Evolutionary conservation across 1,284 basidiomycete genomes (phyloP).

Genomic region (Ceratobasidium sp.): DNA sequence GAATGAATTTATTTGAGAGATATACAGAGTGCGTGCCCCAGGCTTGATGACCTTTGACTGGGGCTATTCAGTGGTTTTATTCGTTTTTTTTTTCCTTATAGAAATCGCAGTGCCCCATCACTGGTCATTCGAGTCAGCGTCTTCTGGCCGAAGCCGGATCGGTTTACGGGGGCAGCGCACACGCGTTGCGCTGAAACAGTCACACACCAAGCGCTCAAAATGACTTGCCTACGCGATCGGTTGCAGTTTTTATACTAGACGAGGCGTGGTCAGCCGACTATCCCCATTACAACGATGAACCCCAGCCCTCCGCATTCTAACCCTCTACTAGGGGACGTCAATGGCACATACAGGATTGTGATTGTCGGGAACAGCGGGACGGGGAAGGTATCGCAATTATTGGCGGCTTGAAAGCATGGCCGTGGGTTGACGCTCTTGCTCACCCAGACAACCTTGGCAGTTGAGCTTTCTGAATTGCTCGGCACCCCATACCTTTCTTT

Average conservation of each 20-base stretch:
- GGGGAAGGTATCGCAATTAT: slow-evolving; percentile 22
- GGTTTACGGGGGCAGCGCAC: neutral
- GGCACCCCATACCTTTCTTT: slow-evolving; percentile 20
- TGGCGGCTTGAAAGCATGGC: neutral
- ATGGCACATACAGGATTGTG: slow-evolving; percentile 24
- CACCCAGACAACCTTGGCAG: slow-evolving; percentile 25
- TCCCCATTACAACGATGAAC: neutral
- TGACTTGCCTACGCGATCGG: neutral
- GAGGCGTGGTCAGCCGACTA: neutral
- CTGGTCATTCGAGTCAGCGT: neutral
- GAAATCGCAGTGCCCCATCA: too few species aligned
- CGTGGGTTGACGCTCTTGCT: too few species aligned
- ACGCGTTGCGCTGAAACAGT: neutral
- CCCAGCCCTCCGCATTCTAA: neutral
- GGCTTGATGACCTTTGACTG: too few species aligned
- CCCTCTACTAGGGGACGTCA: slow-evolving; percentile 24
- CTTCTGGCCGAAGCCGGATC: neutral
- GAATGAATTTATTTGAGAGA: too few species aligned
- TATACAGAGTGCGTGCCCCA: too few species aligned
- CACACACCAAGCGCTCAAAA: slow-evolving; percentile 15
- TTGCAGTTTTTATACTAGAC: neutral
- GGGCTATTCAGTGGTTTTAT: too few species aligned
- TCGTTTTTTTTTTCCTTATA: too few species aligned
- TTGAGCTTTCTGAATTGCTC: slow-evolving; percentile 20
- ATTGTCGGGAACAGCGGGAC: slow-evolving; percentile 35